phyloP scores from a whole-genome alignment of 441 rosid genomes.

The Erodium moschatum region DNA sequence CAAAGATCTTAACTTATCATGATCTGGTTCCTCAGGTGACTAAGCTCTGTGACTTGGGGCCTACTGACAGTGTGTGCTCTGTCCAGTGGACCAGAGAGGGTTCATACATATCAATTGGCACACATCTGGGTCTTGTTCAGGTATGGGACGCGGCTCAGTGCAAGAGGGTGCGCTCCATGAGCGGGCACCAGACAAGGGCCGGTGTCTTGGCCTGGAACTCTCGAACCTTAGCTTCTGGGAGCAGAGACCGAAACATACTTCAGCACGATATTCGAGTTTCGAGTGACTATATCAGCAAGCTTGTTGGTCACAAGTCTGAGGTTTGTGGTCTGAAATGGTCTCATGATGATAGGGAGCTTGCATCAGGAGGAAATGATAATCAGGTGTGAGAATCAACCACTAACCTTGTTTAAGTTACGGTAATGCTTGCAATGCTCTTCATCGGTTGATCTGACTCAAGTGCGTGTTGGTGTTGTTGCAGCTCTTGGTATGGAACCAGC shows the following conservation, averaged over 20 bases:
- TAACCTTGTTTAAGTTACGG: neutral
- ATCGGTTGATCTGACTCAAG: slow-evolving; percentile 3
- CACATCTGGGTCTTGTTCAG: slow-evolving; percentile 90
- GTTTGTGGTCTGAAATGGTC: slow-evolving; percentile 97
- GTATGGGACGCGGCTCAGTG: slow-evolving; percentile 95
- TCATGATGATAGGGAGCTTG: slow-evolving; percentile 91
- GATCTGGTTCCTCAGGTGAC: slow-evolving; percentile 53
- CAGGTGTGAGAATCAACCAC: slow-evolving; percentile 37
- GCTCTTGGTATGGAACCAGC: slow-evolving; percentile 94
- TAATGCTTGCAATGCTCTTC: too few relatives aligned
- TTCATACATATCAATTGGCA: slow-evolving; percentile 84
- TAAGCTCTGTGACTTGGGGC: slow-evolving; percentile 88
- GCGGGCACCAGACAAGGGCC: slow-evolving; percentile 92
- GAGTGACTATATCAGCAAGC: slow-evolving; percentile 58
- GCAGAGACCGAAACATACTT: slow-evolving; percentile 87
- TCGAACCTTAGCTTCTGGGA: slow-evolving; percentile 73
- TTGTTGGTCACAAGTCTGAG: slow-evolving; percentile 91
- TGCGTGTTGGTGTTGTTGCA: slow-evolving; percentile 23
- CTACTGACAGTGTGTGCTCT: slow-evolving; percentile 67
- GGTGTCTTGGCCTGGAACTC: slow-evolving; percentile 98
- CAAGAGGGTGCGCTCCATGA: slow-evolving; percentile 79
- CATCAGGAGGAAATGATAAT: slow-evolving; percentile 97
- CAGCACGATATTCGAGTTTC: slow-evolving; percentile 91
- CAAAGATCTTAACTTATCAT: neutral
- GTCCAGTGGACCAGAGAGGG: slow-evolving; percentile 98